These are phyloP conservation scores for Gossypium stocksii DNA, from an alignment of 345 rosid species.

Conservation along the genomic window DNA sequence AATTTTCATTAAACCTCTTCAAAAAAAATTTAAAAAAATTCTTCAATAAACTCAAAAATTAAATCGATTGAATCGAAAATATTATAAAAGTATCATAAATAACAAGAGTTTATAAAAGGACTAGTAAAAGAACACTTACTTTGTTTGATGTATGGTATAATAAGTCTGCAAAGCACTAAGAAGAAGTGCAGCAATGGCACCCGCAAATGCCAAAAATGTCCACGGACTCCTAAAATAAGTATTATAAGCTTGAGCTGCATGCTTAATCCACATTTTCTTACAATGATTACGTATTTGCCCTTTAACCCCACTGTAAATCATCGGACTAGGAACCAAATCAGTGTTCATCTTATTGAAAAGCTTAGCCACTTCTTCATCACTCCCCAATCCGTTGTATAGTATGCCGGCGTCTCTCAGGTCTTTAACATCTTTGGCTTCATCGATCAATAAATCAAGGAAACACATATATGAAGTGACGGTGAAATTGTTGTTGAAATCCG, in stretches of 20 bases:
- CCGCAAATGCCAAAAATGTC: neutral
- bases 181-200: neutral
- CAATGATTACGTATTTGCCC: neutral
- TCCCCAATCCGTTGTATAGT: constrained; percentile 8
- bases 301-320: neutral
- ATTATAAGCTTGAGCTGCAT: constrained; percentile 1
- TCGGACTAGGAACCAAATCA: neutral
- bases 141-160: neutral
- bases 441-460: neutral
- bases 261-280: neutral
- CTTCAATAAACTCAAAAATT: too few species aligned
- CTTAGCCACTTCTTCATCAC: neutral
- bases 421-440: constrained; percentile 16
- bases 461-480: too few species aligned
- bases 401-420: constrained; percentile 8
- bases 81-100: too few species aligned
- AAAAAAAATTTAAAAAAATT: too few species aligned
- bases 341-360: neutral
- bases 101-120: neutral
- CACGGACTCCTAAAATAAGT: neutral
- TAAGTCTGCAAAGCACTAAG: neutral
- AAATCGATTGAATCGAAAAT: too few species aligned
- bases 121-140: neutral
- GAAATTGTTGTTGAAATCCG: neutral
- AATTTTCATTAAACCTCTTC: too few species aligned